phyloP scores from a whole-genome alignment of 2,329 filamentous ascomycete species.

The Drechslera avenae region DNA sequence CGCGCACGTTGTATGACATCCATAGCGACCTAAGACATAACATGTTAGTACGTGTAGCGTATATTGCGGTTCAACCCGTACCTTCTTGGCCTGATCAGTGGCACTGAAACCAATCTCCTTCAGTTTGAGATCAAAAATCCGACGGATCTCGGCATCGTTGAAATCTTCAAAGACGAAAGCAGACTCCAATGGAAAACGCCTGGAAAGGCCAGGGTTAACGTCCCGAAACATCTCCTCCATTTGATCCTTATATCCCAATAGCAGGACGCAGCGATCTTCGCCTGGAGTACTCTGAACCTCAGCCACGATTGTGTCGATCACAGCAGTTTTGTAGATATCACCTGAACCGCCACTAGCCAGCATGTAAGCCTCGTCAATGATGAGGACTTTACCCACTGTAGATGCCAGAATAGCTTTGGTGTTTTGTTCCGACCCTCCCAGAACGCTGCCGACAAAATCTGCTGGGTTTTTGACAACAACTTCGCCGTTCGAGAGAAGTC shows the following conservation, averaged over 20 bases:
- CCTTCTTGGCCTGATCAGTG: conserved; percentile 56
- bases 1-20: conserved; percentile 66
- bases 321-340: conserved; percentile 64
- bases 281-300: conserved; percentile 72
- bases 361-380: conserved; percentile 81
- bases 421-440: conserved; percentile 72
- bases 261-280: conserved; percentile 73
- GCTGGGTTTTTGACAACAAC: conserved; percentile 74
- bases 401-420: conserved; percentile 74
- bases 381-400: conserved; percentile 72
- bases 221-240: conserved; percentile 77
- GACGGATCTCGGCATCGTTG: conserved; percentile 59
- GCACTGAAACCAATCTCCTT: conserved; percentile 60
- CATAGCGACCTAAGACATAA: conserved; percentile 49
- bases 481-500: conserved; percentile 70
- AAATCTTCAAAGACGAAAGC: conserved; percentile 76
- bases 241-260: conserved; percentile 71
- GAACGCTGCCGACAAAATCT: conserved; percentile 68
- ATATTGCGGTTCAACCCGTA: background rate
- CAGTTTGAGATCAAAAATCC: conserved; percentile 69
- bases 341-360: conserved; percentile 53
- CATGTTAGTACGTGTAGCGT: background rate
- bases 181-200: conserved; percentile 67
- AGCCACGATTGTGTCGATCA: conserved; percentile 75
- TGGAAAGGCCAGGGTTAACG: conserved; percentile 70